phyloP scores from a whole-genome alignment of 2,329 filamentous ascomycete genomes.

The Aspergillus fijiensis region DNA sequence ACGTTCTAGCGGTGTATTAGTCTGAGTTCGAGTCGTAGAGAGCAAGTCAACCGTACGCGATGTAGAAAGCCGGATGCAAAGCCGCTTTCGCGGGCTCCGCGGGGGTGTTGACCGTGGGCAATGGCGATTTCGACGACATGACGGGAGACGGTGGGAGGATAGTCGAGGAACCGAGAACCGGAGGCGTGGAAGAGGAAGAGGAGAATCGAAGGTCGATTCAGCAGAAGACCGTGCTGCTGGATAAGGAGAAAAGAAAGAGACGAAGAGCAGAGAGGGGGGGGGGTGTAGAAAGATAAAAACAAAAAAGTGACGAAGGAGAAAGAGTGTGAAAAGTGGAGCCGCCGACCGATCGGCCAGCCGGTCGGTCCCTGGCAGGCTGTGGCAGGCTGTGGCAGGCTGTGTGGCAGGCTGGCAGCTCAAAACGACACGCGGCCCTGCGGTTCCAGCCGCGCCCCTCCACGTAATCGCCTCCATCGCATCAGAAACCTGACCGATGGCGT shows the following conservation, averaged over 20 bases:
- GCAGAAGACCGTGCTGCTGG: background rate
- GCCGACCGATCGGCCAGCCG: slow-evolving; percentile 3
- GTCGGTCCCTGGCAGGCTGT: background rate
- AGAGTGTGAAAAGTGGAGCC: background rate
- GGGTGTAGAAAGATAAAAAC: background rate
- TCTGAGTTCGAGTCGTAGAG: background rate
- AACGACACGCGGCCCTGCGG: slow-evolving; percentile 6
- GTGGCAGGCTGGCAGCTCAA: background rate
- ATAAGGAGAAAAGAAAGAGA: background rate
- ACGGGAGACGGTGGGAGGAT: background rate
- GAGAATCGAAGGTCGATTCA: background rate
- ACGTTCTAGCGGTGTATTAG: slow-evolving; percentile 58
- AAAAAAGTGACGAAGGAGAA: background rate
- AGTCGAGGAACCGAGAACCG: background rate
- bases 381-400: background rate
- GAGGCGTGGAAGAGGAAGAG: background rate
- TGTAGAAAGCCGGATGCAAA: slow-evolving; percentile 32
- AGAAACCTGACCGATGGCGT: slow-evolving; percentile 1
- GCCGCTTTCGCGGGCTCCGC: slow-evolving; percentile 11
- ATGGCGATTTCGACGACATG: slow-evolving; percentile 4
- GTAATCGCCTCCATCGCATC: slow-evolving; percentile 6
- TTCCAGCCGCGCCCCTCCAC: slow-evolving; percentile 8
- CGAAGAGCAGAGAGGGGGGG: background rate
- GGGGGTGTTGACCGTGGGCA: slow-evolving; percentile 6
- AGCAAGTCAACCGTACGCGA: slow-evolving; percentile 23